Evolutionary conservation across 495 filamentous ascomycete species (phyloP), one percentile per base, ranked within the genome.

Genomic region (Podospora anserina): DNA sequence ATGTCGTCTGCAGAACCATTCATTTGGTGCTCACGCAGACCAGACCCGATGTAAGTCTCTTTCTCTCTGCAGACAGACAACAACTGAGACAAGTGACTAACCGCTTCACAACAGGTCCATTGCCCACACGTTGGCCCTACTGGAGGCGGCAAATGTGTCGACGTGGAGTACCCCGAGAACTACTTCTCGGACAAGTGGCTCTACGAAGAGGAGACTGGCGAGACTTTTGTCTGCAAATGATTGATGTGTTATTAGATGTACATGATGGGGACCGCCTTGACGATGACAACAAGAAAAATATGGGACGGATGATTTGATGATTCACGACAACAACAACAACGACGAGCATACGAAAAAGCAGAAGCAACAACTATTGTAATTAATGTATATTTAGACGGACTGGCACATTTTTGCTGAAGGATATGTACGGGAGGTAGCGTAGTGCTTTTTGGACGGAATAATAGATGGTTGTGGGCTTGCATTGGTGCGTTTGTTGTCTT

Each of bases 81-180:
- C 30, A 28, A 49, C 23, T 23, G 18, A 20, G 55, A 20, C n/a
- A 19, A 7, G 18, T 69, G 39, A 53, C 63, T 75, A 28, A 68
- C 64, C 39, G 27, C 15, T 5, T 64, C 2, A 23, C 26, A 54
- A 68, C 66, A 80, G 78, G 70, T 71, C n/a, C 79, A 81, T 66
- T 81, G 79, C 64, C 69, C 78, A 4, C 79, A 81, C 58, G 79
- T 80, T 6, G 79, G 79, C 13, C 78, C 76, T 0, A 80, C 77
- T 1, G 79, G 79, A 34, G 79, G 79, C 34, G 76, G 78, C 27
- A 80, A 80, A 65, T 81, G 79, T 67, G 71, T 80, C 44, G 67
- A 80, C 44, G 61, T 69, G 5, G 9, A 67, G 0, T 79, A 77
- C 65, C 68, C 72, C 16, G 61, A 64, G 18, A 69, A 75, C 20